phyloP scores from a whole-genome alignment of 345 rosid species.

The Populus deltoides region DNA sequence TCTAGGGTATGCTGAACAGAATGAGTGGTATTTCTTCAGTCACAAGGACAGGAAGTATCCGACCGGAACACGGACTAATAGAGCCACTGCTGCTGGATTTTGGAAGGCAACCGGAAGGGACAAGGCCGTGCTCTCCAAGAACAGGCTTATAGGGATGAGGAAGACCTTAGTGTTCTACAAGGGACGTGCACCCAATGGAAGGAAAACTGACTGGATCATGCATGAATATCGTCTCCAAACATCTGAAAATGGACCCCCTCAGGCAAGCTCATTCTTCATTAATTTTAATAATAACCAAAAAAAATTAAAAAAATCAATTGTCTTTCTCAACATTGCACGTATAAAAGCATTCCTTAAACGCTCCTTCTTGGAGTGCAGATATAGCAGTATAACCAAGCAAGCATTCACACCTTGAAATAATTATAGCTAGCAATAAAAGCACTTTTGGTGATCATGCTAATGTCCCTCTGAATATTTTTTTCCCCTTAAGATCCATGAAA shows the following conservation, averaged over 20 bases:
- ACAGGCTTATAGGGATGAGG: constrained; percentile 80
- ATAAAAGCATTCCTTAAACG: neutral
- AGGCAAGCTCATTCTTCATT: constrained; percentile 37
- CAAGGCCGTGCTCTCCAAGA: constrained; percentile 79
- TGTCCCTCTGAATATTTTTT: too few species aligned
- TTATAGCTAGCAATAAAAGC: neutral
- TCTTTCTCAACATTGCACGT: neutral
- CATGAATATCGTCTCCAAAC: constrained; percentile 92
- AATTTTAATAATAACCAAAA: neutral
- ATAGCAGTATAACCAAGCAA: neutral
- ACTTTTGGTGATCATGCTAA: neutral
- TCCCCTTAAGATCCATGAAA: too few species aligned
- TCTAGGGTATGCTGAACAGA: constrained; percentile 76
- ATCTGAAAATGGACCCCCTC: constrained; percentile 61
- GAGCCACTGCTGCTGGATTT: constrained; percentile 90
- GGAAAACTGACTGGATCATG: constrained; percentile 92
- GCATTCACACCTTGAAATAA: neutral
- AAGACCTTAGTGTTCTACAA: constrained; percentile 89
- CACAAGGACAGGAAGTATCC: constrained; percentile 97
- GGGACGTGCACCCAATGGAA: constrained; percentile 93
- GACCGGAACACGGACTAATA: constrained; percentile 82
- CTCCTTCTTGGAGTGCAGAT: neutral
- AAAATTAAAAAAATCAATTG: too few species aligned
- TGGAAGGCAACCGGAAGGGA: constrained; percentile 99
- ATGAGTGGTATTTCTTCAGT: constrained; percentile 95